Evolutionary conservation across 2,329 filamentous ascomycete species (phyloP), one percentile per base, ranked within the genome.

Genomic region (Epicoccum sorghinum): DNA sequence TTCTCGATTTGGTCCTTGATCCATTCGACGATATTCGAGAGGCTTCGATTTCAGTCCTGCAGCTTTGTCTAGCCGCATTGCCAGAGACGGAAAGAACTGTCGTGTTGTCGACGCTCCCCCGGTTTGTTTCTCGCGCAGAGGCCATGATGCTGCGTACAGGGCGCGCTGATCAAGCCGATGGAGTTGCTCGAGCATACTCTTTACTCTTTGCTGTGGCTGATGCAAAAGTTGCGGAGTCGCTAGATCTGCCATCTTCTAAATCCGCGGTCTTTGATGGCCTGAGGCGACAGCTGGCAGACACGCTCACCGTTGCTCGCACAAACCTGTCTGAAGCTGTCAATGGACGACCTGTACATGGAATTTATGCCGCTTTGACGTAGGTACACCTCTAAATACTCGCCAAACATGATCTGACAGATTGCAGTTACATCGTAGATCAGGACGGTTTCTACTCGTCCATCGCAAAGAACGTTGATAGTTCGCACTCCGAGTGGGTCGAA

Each of bases 21-120:
- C 91, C 93, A 0, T 99, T 96, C 67, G 95, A 98, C 52, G 95
- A 99, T 72, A 89, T 98, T 4, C 83, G 93, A 61, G 85, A 77
- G 41, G 76, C 75, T 1, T 76, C 84, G 7, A 73, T 81, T 12
- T 69, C 72, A 12, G 72, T 83, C 5, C 66, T 86, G 22, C 70
- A 68, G 29, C 50, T 75, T 4, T 70, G 64, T 40, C 45, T 74
- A 7, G 57, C 61, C 9, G 62, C 70, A 7, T 43, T 68, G 4
- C 53, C 65, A 1, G 42, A 57, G 8, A 30, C 47, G 2, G 58
- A 66, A 18, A 62, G 56, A 37, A 23, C 43, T 9, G 13, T 25
- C 4, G 51, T 55, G 4, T 27, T 70, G 8, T 47, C 55, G 14
- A 55, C 44, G 9, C 58, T 71, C 32, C 58, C 62, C 23, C 58